Conservation (phyloP, 306 rosid species). For the Vachellia collinsii region DNA sequence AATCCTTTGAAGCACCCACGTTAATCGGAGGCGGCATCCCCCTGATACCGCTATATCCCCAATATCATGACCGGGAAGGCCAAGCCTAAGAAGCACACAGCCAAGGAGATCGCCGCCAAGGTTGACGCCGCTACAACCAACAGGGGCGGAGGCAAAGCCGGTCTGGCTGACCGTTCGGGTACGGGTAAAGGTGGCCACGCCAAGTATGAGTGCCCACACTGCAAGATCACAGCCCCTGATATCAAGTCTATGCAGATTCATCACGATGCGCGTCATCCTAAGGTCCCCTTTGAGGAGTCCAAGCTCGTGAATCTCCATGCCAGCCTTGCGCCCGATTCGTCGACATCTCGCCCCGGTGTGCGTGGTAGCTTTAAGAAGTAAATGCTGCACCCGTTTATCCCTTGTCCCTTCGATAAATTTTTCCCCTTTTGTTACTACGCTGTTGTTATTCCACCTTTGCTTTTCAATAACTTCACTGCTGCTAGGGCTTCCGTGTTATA, state of each 20-base stretch:
- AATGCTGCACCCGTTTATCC: slow-evolving; percentile 10
- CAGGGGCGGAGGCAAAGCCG: slow-evolving; percentile 97
- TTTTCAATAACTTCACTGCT: background rate
- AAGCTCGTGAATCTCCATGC: slow-evolving; percentile 69
- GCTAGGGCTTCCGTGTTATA: slow-evolving; percentile 18
- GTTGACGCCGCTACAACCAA: slow-evolving; percentile 91
- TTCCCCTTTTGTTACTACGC: background rate
- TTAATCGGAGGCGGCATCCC: background rate
- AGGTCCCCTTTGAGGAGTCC: slow-evolving; percentile 73
- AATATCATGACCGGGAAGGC: slow-evolving; percentile 88
- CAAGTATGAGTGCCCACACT: slow-evolving; percentile 92
- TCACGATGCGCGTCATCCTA: slow-evolving; percentile 88
- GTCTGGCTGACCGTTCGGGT: slow-evolving; percentile 71
- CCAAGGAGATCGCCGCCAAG: slow-evolving; percentile 88
- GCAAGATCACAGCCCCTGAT: slow-evolving; percentile 90
- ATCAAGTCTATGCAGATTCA: slow-evolving; percentile 95
- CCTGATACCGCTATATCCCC: background rate
- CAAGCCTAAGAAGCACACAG: slow-evolving; percentile 99
- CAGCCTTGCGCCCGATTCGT: background rate
- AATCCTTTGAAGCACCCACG: background rate
- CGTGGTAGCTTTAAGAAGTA: slow-evolving; percentile 92
- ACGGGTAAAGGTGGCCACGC: slow-evolving; percentile 91
- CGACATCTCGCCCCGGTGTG: slow-evolving; percentile 75
- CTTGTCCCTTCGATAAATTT: slow-evolving; percentile 21
- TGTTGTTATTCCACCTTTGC: background rate